A percentile compares a stretch with the other conserved stretches of the same genome.
These are phyloP conservation scores for Echites panduratus DNA, from an alignment of 257 asterid species.

Conservation along the genomic window DNA sequence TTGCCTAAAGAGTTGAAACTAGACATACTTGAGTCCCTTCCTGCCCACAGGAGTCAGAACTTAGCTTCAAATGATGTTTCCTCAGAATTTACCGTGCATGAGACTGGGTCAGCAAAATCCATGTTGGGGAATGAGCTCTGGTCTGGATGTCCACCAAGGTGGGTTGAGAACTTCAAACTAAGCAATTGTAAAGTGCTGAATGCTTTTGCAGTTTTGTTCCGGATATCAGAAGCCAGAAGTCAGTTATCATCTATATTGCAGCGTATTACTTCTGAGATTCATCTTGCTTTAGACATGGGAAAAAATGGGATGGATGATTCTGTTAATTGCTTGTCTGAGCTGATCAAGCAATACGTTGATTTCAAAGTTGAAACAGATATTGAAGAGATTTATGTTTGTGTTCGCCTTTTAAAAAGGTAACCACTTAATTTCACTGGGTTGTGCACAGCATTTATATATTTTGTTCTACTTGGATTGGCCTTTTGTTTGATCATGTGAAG, in stretches of 20 bases:
- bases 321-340: constrained; percentile 49
- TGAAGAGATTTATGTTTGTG: constrained; percentile 78
- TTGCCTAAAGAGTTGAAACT: constrained; percentile 78
- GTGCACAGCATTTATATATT: not conserved
- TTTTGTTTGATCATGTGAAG: not conserved
- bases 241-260: constrained; percentile 61
- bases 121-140: constrained; percentile 45
- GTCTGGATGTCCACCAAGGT: constrained; percentile 76
- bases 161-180: constrained; percentile 62
- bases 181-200: constrained; percentile 42
- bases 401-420: constrained; percentile 68
- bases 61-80: constrained; percentile 26
- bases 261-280: constrained; percentile 34
- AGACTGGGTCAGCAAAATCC: constrained; percentile 24
- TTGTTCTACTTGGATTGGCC: not conserved
- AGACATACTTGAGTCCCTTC: constrained; percentile 69
- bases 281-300: constrained; percentile 22
- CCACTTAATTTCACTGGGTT: not conserved
- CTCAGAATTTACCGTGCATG: constrained; percentile 28
- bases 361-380: constrained; percentile 62
- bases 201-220: constrained; percentile 42
- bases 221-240: constrained; percentile 32
- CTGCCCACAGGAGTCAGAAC: constrained; percentile 54
- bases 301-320: constrained; percentile 34
- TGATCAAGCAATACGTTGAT: constrained; percentile 64